These are phyloP conservation scores for Urochloa ruziziensis DNA, from an alignment of 176 grass and related monocot genomes.

Conservation along the genomic window DNA sequence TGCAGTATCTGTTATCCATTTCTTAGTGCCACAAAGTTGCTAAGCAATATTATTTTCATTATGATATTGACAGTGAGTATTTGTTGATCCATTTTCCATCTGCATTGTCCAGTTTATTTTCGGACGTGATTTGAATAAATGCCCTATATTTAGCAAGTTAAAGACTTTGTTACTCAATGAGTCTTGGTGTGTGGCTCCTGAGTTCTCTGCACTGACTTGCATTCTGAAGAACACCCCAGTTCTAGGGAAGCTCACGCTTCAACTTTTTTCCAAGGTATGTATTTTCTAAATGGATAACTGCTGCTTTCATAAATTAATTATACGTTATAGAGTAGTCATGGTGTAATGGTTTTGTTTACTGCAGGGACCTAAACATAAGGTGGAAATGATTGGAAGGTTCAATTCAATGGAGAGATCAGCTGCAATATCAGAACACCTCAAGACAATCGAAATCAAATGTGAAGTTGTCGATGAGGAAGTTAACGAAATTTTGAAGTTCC, in stretches of 20 bases:
- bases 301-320: background rate
- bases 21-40: too few species aligned
- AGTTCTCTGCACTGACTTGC: background rate
- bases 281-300: background rate
- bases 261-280: slow-evolving; percentile 23
- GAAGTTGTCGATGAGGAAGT: background rate
- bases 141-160: background rate
- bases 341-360: background rate
- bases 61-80: background rate
- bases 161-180: background rate
- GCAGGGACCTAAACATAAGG: background rate
- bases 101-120: background rate
- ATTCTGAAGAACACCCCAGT: background rate
- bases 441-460: slow-evolving; percentile 9
- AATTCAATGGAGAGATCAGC: background rate
- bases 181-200: background rate
- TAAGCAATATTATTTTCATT: too few species aligned
- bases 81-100: background rate
- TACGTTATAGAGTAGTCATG: background rate
- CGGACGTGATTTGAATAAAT: background rate
- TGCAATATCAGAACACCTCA: slow-evolving; percentile 26
- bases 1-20: too few species aligned
- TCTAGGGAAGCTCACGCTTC: slow-evolving; percentile 16
- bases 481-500: slow-evolving; percentile 2
- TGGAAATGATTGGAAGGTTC: slow-evolving; percentile 1